Conservation (phyloP, 2,329 filamentous ascomycete genomes). For the Ploettnerulaceae sp. region DNA sequence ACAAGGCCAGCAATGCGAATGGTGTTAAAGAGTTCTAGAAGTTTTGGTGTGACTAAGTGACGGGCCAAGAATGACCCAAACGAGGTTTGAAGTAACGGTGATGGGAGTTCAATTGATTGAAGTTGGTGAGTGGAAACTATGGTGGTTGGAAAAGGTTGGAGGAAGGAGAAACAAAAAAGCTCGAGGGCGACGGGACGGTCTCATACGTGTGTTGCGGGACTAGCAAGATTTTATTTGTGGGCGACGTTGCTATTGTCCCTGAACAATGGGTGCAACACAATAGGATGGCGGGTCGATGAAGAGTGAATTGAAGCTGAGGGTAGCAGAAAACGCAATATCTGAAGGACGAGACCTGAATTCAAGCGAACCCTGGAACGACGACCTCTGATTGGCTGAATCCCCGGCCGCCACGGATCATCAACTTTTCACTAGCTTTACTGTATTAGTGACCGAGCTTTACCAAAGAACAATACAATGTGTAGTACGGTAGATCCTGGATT, state of each 20-base stretch:
- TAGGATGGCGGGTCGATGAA: constrained; percentile 1
- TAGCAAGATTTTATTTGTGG: neutral
- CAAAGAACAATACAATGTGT: too few species aligned
- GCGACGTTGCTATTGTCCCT: constrained; percentile 1
- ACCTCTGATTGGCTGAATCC: constrained; percentile 5
- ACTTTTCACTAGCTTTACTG: neutral
- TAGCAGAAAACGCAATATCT: constrained; percentile 9
- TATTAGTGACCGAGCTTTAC: too few species aligned
- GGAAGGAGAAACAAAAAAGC: constrained; percentile 3
- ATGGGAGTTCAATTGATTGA: constrained; percentile 2
- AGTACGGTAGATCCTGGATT: neutral
- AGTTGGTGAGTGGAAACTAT: neutral
- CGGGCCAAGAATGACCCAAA: neutral
- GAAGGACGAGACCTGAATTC: constrained; percentile 5
- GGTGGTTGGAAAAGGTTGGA: constrained; percentile 7
- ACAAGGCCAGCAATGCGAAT: neutral
- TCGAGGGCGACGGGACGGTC: neutral
- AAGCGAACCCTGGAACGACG: constrained; percentile 4
- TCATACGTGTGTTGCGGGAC: neutral
- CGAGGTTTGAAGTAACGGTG: constrained; percentile 1
- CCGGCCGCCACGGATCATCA: constrained; percentile 2
- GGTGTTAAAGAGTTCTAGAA: neutral
- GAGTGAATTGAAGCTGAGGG: constrained; percentile 7
- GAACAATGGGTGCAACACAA: neutral
- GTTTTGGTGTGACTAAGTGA: neutral